Evolutionary conservation across 2,329 filamentous ascomycete genomes (phyloP), one percentile per base, ranked within the genome.

Genomic region (Microsporum audouinii): DNA sequence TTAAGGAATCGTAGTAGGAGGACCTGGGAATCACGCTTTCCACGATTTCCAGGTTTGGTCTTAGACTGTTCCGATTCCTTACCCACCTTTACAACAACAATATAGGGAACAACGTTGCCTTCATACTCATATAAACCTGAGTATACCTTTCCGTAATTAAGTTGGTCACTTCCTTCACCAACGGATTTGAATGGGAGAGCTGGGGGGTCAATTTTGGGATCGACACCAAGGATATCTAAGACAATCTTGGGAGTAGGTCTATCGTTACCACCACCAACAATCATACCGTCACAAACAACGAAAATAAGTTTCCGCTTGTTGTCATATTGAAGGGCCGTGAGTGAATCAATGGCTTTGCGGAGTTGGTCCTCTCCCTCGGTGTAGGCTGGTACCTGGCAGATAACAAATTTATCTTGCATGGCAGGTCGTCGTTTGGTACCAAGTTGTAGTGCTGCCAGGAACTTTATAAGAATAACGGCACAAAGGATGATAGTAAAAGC

Each of bases 81-180:
- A 72, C 94, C 94, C 63, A 96, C 88, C 78, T 99, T 99, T 73
- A 97, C 92, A 29, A 99, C 81, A 8, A 99, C 94, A 31, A 99
- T 77, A 70, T 96, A 99, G 0, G 94, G 94, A 8, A 99, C 94
- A 2, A 99, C 91, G 67, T 96, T 96, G 75, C 92, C 94, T 79
- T 99, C 91, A 63, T 85, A 96, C 73, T 99, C 94, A 74, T 99
- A 99, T 1, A 99, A 83, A 70, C 94, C 94, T 57, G 92, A 97
- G 75, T 97, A 99, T 14, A 99, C 91, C 72, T 99, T 99, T 71
- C 91, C 94, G 70, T 96, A 97, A 76, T 99, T 99, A 66, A 97
- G 86, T 73, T 97, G 92, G 64, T 96, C 89, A 69, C 84, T 91
- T 67, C 91, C 90, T 57, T 86, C 80, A 58, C 94, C 94, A 62